These are phyloP conservation scores for Moesziomyces parantarcticus DNA, from an alignment of 1,284 basidiomycete genomes.

Conservation along the genomic window DNA sequence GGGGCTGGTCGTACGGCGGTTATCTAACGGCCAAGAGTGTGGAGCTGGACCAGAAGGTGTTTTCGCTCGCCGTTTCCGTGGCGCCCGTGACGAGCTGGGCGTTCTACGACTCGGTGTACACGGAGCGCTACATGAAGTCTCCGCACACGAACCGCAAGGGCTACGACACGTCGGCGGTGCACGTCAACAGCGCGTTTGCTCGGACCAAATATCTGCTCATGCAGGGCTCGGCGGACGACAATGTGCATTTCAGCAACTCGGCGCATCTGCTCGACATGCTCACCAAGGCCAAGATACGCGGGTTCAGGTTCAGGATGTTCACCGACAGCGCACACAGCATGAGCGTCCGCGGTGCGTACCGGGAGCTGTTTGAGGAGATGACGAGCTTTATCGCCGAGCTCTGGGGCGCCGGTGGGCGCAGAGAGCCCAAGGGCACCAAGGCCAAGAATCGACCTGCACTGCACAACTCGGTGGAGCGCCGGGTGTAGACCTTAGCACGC, in stretches of 20 bases:
- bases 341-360: slow-evolving; percentile 77
- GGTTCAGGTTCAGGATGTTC: slow-evolving; percentile 93
- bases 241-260: slow-evolving; percentile 83
- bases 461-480: slow-evolving; percentile 37
- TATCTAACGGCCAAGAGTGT: slow-evolving; percentile 56
- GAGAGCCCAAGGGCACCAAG: slow-evolving; percentile 7
- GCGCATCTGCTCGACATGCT: slow-evolving; percentile 92
- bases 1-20: slow-evolving; percentile 64
- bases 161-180: slow-evolving; percentile 85
- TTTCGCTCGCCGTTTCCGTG: slow-evolving; percentile 87
- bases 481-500: background rate
- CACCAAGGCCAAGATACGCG: slow-evolving; percentile 78
- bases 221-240: slow-evolving; percentile 74
- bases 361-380: slow-evolving; percentile 89
- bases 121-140: slow-evolving; percentile 95
- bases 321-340: slow-evolving; percentile 89
- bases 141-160: slow-evolving; percentile 81
- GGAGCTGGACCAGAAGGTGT: slow-evolving; percentile 79
- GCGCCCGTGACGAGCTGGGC: slow-evolving; percentile 72
- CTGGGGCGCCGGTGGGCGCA: slow-evolving; percentile 72
- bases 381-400: slow-evolving; percentile 83
- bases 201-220: slow-evolving; percentile 83
- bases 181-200: slow-evolving; percentile 84
- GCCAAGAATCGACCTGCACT: slow-evolving; percentile 17
- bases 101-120: slow-evolving; percentile 82